These are phyloP conservation scores for Candida stauntonica DNA, from an alignment of 805 yeast genomes.

Conservation along the genomic window DNA sequence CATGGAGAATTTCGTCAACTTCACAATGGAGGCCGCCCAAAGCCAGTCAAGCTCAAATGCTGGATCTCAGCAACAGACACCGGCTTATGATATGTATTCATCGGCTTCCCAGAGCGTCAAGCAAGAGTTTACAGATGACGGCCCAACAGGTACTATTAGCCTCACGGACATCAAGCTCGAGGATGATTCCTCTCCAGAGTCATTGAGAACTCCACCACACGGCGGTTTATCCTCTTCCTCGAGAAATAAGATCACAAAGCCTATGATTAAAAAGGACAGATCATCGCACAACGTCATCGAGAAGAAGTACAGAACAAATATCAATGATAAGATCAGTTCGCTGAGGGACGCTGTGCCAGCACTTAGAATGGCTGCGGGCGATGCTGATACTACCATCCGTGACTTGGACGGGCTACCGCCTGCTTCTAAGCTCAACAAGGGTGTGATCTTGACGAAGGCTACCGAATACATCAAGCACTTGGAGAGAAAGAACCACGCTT, in stretches of 20 bases:
- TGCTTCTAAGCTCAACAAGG: slow-evolving; percentile 71
- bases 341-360: slow-evolving; percentile 78
- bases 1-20: slow-evolving; percentile 2
- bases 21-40: not conserved
- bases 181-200: slow-evolving; percentile 8
- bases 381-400: slow-evolving; percentile 37
- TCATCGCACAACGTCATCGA: slow-evolving; percentile 77
- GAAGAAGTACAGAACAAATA: slow-evolving; percentile 74
- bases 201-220: slow-evolving; percentile 7
- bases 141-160: no score
- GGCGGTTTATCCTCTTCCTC: not conserved
- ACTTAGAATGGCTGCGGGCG: slow-evolving; percentile 56
- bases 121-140: not conserved
- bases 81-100: not conserved
- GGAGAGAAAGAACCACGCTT: slow-evolving; percentile 38
- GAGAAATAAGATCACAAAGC: slow-evolving; percentile 33
- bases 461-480: slow-evolving; percentile 75
- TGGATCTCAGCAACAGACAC: not conserved
- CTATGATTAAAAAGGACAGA: slow-evolving; percentile 40
- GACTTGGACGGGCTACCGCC: slow-evolving; percentile 74
- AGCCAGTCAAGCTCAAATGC: no score
- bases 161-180: slow-evolving; percentile 1
- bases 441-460: slow-evolving; percentile 71
- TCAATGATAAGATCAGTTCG: slow-evolving; percentile 64
- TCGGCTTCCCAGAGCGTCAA: no score